Conservation (phyloP, 1,284 basidiomycete genomes). For the Trichosporon sp. region DNA sequence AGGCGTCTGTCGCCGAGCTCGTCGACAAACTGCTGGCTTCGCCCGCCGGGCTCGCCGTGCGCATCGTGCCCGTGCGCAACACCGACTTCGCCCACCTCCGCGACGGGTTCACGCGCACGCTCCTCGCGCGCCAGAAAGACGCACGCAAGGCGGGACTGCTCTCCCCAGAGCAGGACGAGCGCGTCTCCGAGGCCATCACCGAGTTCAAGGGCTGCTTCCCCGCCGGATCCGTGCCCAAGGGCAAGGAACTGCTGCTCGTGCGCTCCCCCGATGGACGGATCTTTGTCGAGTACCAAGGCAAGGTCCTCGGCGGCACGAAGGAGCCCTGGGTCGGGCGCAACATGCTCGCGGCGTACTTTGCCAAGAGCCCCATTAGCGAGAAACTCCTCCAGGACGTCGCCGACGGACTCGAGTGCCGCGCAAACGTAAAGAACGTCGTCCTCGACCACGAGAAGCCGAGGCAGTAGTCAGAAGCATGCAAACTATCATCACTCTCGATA, state of each 20-base stretch:
- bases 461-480: background rate
- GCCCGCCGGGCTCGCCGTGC: conserved; percentile 42
- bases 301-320: conserved; percentile 42
- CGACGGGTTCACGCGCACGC: conserved; percentile 54
- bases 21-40: conserved; percentile 9
- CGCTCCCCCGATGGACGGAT: conserved; percentile 26
- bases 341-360: conserved; percentile 51
- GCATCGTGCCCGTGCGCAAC: conserved; percentile 54
- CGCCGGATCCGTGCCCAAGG: conserved; percentile 50
- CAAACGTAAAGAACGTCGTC: conserved; percentile 10
- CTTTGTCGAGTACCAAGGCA: conserved; percentile 33
- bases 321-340: conserved; percentile 47
- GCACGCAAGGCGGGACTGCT: conserved; percentile 34
- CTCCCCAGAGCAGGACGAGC: conserved; percentile 37
- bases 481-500: background rate
- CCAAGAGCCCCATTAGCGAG: conserved; percentile 45
- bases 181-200: conserved; percentile 42
- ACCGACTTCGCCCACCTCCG: conserved; percentile 56
- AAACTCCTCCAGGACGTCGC: conserved; percentile 41
- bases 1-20: background rate
- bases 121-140: conserved; percentile 51
- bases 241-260: conserved; percentile 50
- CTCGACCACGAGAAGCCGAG: conserved; percentile 3
- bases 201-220: conserved; percentile 53
- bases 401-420: conserved; percentile 23